Evolutionary conservation across 2,329 filamentous ascomycete genomes (phyloP).

Genomic region (Claviceps spartinae): DNA sequence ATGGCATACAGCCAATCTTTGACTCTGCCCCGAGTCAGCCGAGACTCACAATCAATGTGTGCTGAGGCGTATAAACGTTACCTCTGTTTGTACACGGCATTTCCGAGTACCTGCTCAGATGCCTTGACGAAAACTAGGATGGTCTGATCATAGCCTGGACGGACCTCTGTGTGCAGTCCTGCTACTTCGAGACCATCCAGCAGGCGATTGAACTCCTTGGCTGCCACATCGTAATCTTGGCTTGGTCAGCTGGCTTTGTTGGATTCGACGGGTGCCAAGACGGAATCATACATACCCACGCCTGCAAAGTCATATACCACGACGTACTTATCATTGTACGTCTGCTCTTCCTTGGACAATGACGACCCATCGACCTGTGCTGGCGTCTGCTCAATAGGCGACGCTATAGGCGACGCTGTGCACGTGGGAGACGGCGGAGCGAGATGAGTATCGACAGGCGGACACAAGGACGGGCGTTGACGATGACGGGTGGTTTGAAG

Average conservation of each 20-base stretch:
- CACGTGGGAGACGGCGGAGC: background rate
- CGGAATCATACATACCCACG: slow-evolving; percentile 14
- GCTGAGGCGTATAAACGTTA: slow-evolving; percentile 12
- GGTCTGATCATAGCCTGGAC: slow-evolving; percentile 53
- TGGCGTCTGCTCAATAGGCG: background rate
- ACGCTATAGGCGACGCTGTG: background rate
- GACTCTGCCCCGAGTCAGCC: slow-evolving; percentile 32
- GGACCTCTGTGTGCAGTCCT: slow-evolving; percentile 57
- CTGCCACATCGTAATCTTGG: slow-evolving; percentile 21
- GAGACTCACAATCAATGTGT: background rate
- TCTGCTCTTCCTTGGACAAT: background rate
- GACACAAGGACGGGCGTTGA: background rate
- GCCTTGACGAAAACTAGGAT: slow-evolving; percentile 54
- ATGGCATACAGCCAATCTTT: slow-evolving; percentile 66
- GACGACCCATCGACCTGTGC: background rate
- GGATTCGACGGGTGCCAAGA: background rate
- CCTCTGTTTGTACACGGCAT: slow-evolving; percentile 55
- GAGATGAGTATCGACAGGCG: background rate
- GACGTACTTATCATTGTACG: slow-evolving; percentile 20
- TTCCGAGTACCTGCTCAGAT: slow-evolving; percentile 47
- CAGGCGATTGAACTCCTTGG: slow-evolving; percentile 28
- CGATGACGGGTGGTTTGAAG: slow-evolving; percentile 1
- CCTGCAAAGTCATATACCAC: slow-evolving; percentile 24
- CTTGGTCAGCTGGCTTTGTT: background rate
- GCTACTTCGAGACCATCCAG: slow-evolving; percentile 46